Evolutionary conservation across 257 asterid species (phyloP).

Genomic region (Solanum neorickii): DNA sequence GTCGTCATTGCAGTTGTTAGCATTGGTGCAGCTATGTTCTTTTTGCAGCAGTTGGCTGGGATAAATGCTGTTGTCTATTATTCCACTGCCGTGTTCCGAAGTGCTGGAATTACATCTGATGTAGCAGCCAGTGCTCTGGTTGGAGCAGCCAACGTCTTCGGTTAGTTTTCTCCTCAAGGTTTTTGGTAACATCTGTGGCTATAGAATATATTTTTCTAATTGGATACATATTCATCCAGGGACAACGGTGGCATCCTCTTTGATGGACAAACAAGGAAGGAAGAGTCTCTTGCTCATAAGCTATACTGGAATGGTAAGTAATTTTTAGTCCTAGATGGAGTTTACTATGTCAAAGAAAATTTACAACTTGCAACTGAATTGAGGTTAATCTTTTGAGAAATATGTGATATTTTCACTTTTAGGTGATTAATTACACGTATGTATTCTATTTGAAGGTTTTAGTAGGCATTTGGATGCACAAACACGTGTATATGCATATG

Average conservation of each 20-base stretch:
- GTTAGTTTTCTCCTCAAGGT: slow-evolving; percentile 28
- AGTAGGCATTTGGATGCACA: not conserved
- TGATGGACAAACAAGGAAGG: slow-evolving; percentile 96
- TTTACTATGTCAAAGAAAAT: not conserved
- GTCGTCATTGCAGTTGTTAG: slow-evolving; percentile 63
- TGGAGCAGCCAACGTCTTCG: slow-evolving; percentile 91
- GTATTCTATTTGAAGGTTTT: not conserved
- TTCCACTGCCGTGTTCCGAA: slow-evolving; percentile 88
- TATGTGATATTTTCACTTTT: not conserved
- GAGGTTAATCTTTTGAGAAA: not conserved
- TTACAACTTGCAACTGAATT: not conserved
- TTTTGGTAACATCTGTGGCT: not conserved
- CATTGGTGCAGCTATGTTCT: slow-evolving; percentile 83
- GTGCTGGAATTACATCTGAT: slow-evolving; percentile 88
- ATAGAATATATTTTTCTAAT: slow-evolving; percentile 3
- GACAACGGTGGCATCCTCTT: slow-evolving; percentile 73
- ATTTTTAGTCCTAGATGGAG: not conserved
- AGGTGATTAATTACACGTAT: not conserved
- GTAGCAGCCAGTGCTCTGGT: slow-evolving; percentile 94
- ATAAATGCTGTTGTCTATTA: slow-evolving; percentile 88
- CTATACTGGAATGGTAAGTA: slow-evolving; percentile 81
- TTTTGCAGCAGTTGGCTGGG: slow-evolving; percentile 92
- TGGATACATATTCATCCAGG: slow-evolving; percentile 30
- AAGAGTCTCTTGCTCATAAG: slow-evolving; percentile 86
- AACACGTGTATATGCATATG: not conserved